phyloP scores from a whole-genome alignment of 2,329 filamentous ascomycete species.

The Emergomyces africanus region DNA sequence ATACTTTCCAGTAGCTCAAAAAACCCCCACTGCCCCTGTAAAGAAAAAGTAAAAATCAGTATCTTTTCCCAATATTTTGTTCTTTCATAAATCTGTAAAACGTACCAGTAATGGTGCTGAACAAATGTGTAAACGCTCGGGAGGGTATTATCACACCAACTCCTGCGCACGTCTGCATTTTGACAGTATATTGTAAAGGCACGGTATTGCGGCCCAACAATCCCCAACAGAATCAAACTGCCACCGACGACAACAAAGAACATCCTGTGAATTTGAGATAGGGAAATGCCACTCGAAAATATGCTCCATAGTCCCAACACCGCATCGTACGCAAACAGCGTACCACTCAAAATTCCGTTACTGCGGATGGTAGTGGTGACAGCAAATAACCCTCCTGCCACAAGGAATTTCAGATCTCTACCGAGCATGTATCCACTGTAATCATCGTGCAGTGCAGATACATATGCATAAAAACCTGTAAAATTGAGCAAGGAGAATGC shows the following conservation, averaged over 20 bases:
- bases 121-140: slow-evolving; percentile 91
- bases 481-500: slow-evolving; percentile 69
- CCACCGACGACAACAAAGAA: slow-evolving; percentile 53
- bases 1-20: slow-evolving; percentile 76
- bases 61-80: background rate
- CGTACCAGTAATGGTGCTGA: slow-evolving; percentile 80
- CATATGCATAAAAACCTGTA: slow-evolving; percentile 57
- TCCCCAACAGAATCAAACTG: slow-evolving; percentile 52
- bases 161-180: slow-evolving; percentile 30
- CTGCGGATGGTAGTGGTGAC: slow-evolving; percentile 62
- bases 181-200: slow-evolving; percentile 63
- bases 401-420: slow-evolving; percentile 41
- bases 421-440: slow-evolving; percentile 14
- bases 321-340: slow-evolving; percentile 57
- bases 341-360: slow-evolving; percentile 74
- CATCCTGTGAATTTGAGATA: slow-evolving; percentile 40
- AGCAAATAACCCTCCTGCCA: slow-evolving; percentile 57
- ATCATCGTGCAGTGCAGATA: slow-evolving; percentile 30
- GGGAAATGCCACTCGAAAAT: slow-evolving; percentile 22
- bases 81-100: slow-evolving; percentile 4
- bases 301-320: slow-evolving; percentile 32
- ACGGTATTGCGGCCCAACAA: slow-evolving; percentile 56
- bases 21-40: slow-evolving; percentile 53
- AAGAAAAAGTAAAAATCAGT: background rate
- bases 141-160: slow-evolving; percentile 61